phyloP scores from a whole-genome alignment of 768 basidiomycete genomes.

The Pulveroboletus sp. region DNA sequence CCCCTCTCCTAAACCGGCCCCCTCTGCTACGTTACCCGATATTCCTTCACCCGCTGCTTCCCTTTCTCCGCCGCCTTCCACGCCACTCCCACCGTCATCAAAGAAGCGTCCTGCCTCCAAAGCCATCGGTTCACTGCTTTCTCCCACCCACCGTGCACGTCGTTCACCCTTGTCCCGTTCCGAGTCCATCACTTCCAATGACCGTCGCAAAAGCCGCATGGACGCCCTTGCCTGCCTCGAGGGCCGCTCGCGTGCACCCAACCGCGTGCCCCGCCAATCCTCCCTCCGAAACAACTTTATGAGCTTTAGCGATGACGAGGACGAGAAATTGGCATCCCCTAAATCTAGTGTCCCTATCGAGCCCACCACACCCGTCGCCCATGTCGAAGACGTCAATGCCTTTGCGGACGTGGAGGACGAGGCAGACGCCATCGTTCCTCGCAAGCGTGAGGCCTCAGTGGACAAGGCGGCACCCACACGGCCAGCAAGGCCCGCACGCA shows the following conservation, averaged over 20 bases:
- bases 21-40: slow-evolving; percentile 50
- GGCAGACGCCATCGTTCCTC: slow-evolving; percentile 24
- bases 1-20: slow-evolving; percentile 61
- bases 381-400: slow-evolving; percentile 20
- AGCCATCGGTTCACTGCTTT: slow-evolving; percentile 16
- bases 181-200: slow-evolving; percentile 45
- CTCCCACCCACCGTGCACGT: slow-evolving; percentile 12
- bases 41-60: slow-evolving; percentile 28
- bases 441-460: slow-evolving; percentile 6
- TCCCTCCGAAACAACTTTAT: slow-evolving; percentile 51
- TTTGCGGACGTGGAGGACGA: slow-evolving; percentile 35
- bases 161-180: slow-evolving; percentile 20
- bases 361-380: slow-evolving; percentile 13
- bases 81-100: neutral
- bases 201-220: slow-evolving; percentile 48
- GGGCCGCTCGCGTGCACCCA: slow-evolving; percentile 39
- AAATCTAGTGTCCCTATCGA: slow-evolving; percentile 4
- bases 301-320: slow-evolving; percentile 67
- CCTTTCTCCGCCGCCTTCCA: neutral
- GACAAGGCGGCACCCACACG: slow-evolving; percentile 12
- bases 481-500: slow-evolving; percentile 19
- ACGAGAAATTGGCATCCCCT: slow-evolving; percentile 30
- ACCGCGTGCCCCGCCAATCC: slow-evolving; percentile 18
- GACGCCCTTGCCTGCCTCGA: slow-evolving; percentile 66
- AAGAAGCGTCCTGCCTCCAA: slow-evolving; percentile 16